phyloP scores from a whole-genome alignment of 176 grass and related monocot genomes.

The Musa acuminata region DNA sequence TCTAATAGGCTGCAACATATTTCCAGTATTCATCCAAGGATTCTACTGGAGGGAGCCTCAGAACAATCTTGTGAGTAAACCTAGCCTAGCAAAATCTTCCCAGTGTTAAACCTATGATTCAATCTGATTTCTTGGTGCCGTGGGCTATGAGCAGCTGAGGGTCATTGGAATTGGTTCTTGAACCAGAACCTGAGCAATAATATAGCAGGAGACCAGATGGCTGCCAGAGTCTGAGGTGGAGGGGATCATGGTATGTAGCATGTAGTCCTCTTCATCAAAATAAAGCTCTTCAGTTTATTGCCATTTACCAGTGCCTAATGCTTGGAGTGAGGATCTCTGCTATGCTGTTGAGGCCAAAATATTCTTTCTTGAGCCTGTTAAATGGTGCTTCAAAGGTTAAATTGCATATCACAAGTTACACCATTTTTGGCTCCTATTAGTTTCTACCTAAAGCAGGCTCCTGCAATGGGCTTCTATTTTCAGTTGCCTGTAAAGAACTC shows the following conservation, averaged over 20 bases:
- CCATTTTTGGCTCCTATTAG: not conserved
- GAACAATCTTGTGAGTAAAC: constrained; percentile 52
- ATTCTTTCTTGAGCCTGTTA: not conserved
- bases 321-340: no score
- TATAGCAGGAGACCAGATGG: not conserved
- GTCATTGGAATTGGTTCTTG: not conserved
- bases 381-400: not conserved
- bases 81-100: not conserved
- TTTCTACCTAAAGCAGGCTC: no score
- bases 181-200: not conserved
- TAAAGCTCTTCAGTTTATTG: not conserved
- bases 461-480: no score
- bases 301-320: no score
- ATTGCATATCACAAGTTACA: not conserved
- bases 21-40: constrained; percentile 49
- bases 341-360: not conserved
- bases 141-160: not conserved
- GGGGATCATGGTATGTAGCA: not conserved
- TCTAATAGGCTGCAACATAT: constrained; percentile 60
- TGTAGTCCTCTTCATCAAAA: not conserved
- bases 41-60: constrained; percentile 53
- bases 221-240: not conserved
- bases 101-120: no score
- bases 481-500: no score
- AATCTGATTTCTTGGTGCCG: not conserved